Percentiles rank a stretch among this genome's conserved stretches.
Conservation (phyloP, 768 basidiomycete species). For the Tulasnella calospora region DNA sequence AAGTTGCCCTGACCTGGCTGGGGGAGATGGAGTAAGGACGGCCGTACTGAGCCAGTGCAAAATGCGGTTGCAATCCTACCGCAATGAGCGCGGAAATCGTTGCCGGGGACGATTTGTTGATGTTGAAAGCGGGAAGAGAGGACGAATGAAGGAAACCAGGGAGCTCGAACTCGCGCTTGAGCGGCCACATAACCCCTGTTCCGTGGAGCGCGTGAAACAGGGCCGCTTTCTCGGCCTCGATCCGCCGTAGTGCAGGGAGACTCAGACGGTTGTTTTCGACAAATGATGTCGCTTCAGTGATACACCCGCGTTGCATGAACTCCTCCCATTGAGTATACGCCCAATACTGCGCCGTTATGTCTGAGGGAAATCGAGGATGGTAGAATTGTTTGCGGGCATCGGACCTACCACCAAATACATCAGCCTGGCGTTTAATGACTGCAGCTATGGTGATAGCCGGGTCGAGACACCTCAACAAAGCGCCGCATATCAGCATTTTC, state of each 20-base stretch:
- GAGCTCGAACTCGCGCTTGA: neutral
- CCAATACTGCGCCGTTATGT: neutral
- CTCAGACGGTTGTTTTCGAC: neutral
- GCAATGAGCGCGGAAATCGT: neutral
- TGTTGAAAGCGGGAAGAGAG: neutral
- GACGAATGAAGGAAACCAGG: neutral
- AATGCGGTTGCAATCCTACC: neutral
- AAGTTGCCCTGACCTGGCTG: neutral
- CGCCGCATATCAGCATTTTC: conserved; percentile 80
- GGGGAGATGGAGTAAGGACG: neutral
- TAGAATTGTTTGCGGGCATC: neutral
- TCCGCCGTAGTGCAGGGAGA: neutral
- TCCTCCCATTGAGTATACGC: neutral
- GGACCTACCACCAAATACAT: neutral
- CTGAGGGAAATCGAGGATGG: neutral
- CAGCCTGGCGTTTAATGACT: conserved; percentile 57
- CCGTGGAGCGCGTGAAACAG: neutral
- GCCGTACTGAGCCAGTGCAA: neutral
- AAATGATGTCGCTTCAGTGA: neutral
- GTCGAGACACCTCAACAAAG: conserved; percentile 89
- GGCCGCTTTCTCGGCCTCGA: neutral
- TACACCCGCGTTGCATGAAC: neutral
- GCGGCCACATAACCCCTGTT: neutral
- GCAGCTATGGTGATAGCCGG: conserved; percentile 85
- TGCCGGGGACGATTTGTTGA: neutral